Base-by-base conservation (phyloP, 2,329 filamentous ascomycete species). In the Diplodia corticola region DNA sequence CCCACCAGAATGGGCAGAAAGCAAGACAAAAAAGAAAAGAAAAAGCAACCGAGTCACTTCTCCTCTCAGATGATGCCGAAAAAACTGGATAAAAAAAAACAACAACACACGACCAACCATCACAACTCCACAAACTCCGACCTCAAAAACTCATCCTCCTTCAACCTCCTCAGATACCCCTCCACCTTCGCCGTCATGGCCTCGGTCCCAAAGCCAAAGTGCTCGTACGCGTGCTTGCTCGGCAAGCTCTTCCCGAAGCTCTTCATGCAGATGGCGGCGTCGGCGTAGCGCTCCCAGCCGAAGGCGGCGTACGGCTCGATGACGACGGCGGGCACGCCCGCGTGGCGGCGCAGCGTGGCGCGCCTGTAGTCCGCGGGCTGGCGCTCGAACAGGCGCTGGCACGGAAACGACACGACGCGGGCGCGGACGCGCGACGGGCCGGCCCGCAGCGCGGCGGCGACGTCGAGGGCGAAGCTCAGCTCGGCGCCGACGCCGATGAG, bases 221-320 rank as follows among this genome's bases (percentile, higher is more conserved):
- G 82, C 69, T 82, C 80, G 71, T 87, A 87, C 2, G 83, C 83
- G 12, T 80, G 80, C 68, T 82, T 81, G 0, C 84, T 83, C 0
- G 85, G 85, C 51, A 88, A 72, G 17, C 80, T 84, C 71, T 88
- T 84, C 0, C 85, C 85, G 69, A 87, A 88, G 0, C 78, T 76
- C 51, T 79, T 79, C 80, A 88, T 83, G 55, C 79, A 83, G 67
- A 80, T 80, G 1, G 82, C 84, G 0, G 85, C 86, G 72, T 87
- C 82, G 0, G 85, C 85, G 70, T 87, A 88, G 22, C 85, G 74
- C 75, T 88, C 86, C 85, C 86, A 88, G 0, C 85, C 84, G 67
- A 84, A 83, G 1, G 81, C 78, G 1, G 83, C 80, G 71, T 86
- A 88, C 0, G 86, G 84, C 74, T 89, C 87, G 50, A 89, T 84